Evolutionary conservation across 805 yeast species (phyloP).

Genomic region (Jamesozyma lodderae): DNA sequence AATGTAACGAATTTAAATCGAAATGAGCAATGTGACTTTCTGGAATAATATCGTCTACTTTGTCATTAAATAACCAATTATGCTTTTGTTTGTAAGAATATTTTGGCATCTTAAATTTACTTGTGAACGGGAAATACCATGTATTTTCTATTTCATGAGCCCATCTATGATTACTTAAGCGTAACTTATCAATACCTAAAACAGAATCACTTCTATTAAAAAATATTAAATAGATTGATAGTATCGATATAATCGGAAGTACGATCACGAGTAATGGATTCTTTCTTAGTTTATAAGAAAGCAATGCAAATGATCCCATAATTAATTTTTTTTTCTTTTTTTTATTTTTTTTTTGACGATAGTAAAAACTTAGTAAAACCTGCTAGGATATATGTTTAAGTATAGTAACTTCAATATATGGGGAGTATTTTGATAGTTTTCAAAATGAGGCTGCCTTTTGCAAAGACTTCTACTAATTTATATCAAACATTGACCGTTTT

Average conservation of each 20-base stretch:
- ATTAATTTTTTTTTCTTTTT: too few species aligned
- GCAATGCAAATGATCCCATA: too few species aligned
- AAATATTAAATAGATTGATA: conserved; percentile 17
- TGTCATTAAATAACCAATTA: conserved; percentile 39
- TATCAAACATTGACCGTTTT: too few species aligned
- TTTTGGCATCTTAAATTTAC: conserved; percentile 32
- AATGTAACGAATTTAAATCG: conserved; percentile 69
- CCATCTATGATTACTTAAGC: conserved; percentile 28
- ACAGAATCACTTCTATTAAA: conserved; percentile 16
- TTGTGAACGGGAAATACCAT: conserved; percentile 29
- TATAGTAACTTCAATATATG: too few species aligned
- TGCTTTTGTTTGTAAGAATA: conserved; percentile 37
- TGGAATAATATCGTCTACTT: conserved; percentile 48
- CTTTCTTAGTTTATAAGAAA: conserved; percentile 21
- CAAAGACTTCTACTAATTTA: too few species aligned
- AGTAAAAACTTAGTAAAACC: too few species aligned
- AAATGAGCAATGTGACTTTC: conserved; percentile 73
- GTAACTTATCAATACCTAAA: conserved; percentile 18
- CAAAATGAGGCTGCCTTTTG: too few species aligned
- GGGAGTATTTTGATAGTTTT: too few species aligned
- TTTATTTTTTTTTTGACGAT: too few species aligned
- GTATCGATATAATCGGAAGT: conserved; percentile 18
- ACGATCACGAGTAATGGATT: conserved; percentile 18
- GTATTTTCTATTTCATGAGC: conserved; percentile 30
- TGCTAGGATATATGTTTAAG: too few species aligned